Evolutionary conservation across 352 stramenopile genomes (phyloP).

Genomic region (Globisporangium mamillatum): DNA sequence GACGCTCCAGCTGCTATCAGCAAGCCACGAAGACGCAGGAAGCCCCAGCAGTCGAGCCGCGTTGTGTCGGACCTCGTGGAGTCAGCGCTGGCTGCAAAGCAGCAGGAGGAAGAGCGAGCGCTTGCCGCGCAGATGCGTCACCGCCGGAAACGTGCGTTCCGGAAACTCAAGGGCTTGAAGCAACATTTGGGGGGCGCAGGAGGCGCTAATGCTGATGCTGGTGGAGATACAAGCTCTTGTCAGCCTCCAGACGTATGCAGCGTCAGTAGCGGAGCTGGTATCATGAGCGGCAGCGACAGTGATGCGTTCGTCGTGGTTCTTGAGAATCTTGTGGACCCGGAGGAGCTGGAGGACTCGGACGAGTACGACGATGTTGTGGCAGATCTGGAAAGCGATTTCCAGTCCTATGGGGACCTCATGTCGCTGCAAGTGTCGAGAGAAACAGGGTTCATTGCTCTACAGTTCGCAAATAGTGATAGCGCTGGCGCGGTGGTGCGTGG

Average conservation of each 20-base stretch:
- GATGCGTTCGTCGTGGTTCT: neutral
- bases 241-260: neutral
- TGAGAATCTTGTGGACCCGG: conserved; percentile 29
- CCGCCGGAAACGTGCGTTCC: conserved; percentile 10
- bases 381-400: conserved; percentile 21
- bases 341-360: conserved; percentile 54
- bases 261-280: neutral
- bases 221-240: neutral
- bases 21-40: neutral
- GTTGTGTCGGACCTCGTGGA: conserved; percentile 7
- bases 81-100: conserved; percentile 1
- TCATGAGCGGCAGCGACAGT: neutral
- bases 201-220: neutral
- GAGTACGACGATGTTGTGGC: conserved; percentile 43
- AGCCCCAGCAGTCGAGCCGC: neutral
- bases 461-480: conserved; percentile 14
- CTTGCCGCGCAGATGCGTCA: conserved; percentile 7
- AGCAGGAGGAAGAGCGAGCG: conserved; percentile 1
- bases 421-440: conserved; percentile 15
- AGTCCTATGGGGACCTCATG: neutral
- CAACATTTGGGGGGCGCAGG: neutral
- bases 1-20: neutral
- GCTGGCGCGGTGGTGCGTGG: conserved; percentile 18
- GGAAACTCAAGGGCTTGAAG: neutral
- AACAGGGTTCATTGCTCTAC: conserved; percentile 19